phyloP scores from a whole-genome alignment of 176 grass and related monocot species.

The Dactylis glomerata region DNA sequence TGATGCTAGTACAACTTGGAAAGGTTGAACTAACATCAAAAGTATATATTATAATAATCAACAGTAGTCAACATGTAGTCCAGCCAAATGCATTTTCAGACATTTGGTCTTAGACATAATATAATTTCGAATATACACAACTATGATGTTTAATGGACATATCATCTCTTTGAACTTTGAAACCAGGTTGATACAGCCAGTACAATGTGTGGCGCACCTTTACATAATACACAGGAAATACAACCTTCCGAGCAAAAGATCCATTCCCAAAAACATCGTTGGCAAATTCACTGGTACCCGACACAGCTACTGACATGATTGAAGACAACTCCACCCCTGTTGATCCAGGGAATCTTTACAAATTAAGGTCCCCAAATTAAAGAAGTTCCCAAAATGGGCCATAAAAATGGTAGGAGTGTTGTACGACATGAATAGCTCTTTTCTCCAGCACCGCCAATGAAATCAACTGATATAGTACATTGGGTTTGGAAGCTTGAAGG shows the following conservation, averaged over 20 bases:
- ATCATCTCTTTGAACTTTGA: neutral
- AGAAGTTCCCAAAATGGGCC: neutral
- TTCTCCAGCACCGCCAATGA: neutral
- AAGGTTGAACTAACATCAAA: neutral
- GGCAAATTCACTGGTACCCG: neutral
- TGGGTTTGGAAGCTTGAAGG: constrained; percentile 94
- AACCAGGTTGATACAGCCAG: neutral
- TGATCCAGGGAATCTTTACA: constrained; percentile 5
- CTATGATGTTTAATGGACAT: neutral
- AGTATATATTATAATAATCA: neutral
- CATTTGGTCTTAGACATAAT: neutral
- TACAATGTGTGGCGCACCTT: neutral
- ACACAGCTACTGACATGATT: neutral
- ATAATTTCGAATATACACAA: neutral
- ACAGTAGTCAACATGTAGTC: neutral
- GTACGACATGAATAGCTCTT: neutral
- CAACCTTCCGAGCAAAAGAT: neutral
- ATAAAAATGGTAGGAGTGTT: neutral
- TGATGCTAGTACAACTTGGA: neutral
- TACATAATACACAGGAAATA: neutral
- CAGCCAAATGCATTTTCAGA: neutral
- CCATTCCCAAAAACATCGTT: neutral
- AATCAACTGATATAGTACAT: constrained; percentile 81
- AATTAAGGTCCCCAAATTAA: neutral
- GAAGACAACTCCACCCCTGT: neutral